Evolutionary conservation across 257 asterid genomes (phyloP).

Genomic region (Lithospermum erythrorhizon): DNA sequence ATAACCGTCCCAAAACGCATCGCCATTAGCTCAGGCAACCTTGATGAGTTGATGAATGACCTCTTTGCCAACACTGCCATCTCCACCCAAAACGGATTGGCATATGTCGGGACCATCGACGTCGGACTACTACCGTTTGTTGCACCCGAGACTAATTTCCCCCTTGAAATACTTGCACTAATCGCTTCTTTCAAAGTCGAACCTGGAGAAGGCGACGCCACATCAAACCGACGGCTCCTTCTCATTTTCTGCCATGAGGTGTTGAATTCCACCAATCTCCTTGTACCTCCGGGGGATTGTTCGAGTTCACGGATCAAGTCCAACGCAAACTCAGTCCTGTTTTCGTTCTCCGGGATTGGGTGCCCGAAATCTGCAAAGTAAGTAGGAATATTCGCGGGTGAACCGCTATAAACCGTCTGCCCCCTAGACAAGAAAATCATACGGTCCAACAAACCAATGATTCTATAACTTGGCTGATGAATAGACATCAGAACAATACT

Average conservation of each 20-base stretch:
- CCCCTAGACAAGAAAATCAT: slow-evolving; percentile 66
- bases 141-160: slow-evolving; percentile 32
- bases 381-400: slow-evolving; percentile 38
- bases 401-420: slow-evolving; percentile 64
- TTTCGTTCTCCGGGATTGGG: slow-evolving; percentile 67
- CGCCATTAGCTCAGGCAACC: slow-evolving; percentile 31
- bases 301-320: slow-evolving; percentile 68
- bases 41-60: slow-evolving; percentile 25
- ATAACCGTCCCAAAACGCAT: slow-evolving; percentile 28
- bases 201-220: neutral
- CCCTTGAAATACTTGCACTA: slow-evolving; percentile 27
- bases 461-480: slow-evolving; percentile 76
- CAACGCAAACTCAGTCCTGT: slow-evolving; percentile 55
- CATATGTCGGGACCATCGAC: slow-evolving; percentile 22
- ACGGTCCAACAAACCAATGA: slow-evolving; percentile 48
- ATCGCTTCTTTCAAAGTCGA: slow-evolving; percentile 27
- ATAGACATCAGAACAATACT: slow-evolving; percentile 72
- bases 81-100: slow-evolving; percentile 35
- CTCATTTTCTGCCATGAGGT: slow-evolving; percentile 14
- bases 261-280: slow-evolving; percentile 26
- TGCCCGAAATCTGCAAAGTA: slow-evolving; percentile 65
- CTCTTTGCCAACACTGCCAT: slow-evolving; percentile 23
- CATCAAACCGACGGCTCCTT: neutral
- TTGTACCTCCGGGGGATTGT: slow-evolving; percentile 19
- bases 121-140: slow-evolving; percentile 12